Percentiles rank a stretch among this genome's conserved stretches.
These are phyloP conservation scores for Naganishia sp. DNA, from an alignment of 1,284 basidiomycete species.

Conservation along the genomic window DNA sequence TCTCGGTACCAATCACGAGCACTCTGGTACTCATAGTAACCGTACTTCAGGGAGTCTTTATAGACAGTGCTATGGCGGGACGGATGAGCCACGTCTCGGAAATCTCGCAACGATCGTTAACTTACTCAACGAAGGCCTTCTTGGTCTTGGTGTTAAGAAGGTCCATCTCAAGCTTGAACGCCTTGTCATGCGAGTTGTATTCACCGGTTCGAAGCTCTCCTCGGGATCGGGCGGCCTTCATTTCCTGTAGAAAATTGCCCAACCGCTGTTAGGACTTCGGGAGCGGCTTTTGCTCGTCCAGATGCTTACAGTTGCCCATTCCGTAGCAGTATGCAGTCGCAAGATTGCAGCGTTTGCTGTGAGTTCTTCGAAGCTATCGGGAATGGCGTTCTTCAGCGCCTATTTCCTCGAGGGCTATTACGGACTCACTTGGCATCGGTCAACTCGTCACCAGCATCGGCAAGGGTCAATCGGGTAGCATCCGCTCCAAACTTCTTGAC, in stretches of 20 bases:
- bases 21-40: conserved; percentile 94
- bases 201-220: conserved; percentile 67
- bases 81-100: conserved; percentile 13
- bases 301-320: conserved; percentile 80
- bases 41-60: conserved; percentile 93
- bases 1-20: conserved; percentile 96
- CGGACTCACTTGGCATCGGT: conserved; percentile 65
- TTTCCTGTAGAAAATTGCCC: conserved; percentile 61
- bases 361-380: conserved; percentile 92
- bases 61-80: conserved; percentile 70
- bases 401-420: neutral
- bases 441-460: conserved; percentile 95
- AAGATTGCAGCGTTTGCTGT: conserved; percentile 97
- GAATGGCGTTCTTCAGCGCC: neutral
- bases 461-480: conserved; percentile 86
- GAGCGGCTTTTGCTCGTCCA: neutral
- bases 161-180: conserved; percentile 92
- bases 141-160: conserved; percentile 78
- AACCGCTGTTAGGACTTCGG: conserved; percentile 5
- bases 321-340: conserved; percentile 84
- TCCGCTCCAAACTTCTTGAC: conserved; percentile 54
- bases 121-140: conserved; percentile 75
- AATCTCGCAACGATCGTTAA: conserved; percentile 28
- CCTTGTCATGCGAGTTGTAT: conserved; percentile 67
- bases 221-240: conserved; percentile 63